These are phyloP conservation scores for Candida tibetensis DNA, from an alignment of 805 yeast species.

Conservation along the genomic window DNA sequence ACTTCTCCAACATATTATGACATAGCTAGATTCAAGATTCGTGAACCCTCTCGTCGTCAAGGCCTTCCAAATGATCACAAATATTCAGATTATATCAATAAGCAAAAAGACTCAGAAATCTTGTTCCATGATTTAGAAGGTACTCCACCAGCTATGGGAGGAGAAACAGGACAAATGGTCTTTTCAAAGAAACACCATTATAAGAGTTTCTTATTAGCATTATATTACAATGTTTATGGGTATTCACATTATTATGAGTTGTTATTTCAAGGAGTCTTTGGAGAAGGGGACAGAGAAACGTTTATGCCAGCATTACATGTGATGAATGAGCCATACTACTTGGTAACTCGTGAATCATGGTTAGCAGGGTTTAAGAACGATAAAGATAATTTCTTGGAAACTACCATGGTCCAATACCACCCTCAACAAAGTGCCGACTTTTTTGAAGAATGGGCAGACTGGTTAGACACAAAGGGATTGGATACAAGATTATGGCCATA, in stretches of 20 bases:
- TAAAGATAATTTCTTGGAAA: conserved; percentile 13
- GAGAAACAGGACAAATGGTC: conserved; percentile 40
- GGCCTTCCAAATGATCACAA: conserved; percentile 26
- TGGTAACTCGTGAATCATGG: conserved; percentile 21
- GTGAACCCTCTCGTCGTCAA: conserved; percentile 21
- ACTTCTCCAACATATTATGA: conserved; percentile 37
- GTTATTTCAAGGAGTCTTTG: conserved; percentile 41
- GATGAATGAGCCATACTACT: conserved; percentile 34
- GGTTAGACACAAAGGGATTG: conserved; percentile 18
- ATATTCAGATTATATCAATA: conserved; percentile 8
- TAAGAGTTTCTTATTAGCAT: conserved; percentile 29
- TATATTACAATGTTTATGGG: conserved; percentile 39
- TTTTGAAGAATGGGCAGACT: conserved; percentile 23
- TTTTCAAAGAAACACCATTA: conserved; percentile 33
- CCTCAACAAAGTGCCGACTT: conserved; percentile 22
- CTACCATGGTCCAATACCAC: conserved; percentile 32
- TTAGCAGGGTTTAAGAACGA: conserved; percentile 10
- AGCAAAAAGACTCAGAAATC: conserved; percentile 7
- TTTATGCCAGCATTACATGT: conserved; percentile 42
- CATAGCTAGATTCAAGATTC: conserved; percentile 27
- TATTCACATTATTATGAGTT: conserved; percentile 37
- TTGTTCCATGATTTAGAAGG: conserved; percentile 31
- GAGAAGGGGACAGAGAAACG: conserved; percentile 44
- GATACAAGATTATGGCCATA: conserved; percentile 33
- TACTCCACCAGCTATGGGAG: conserved; percentile 35